A percentile compares a stretch with the other conserved stretches of the same genome.
Evolutionary conservation across 2,329 filamentous ascomycete genomes (phyloP).

Genomic region (Cladosporium sphaerospermum): DNA sequence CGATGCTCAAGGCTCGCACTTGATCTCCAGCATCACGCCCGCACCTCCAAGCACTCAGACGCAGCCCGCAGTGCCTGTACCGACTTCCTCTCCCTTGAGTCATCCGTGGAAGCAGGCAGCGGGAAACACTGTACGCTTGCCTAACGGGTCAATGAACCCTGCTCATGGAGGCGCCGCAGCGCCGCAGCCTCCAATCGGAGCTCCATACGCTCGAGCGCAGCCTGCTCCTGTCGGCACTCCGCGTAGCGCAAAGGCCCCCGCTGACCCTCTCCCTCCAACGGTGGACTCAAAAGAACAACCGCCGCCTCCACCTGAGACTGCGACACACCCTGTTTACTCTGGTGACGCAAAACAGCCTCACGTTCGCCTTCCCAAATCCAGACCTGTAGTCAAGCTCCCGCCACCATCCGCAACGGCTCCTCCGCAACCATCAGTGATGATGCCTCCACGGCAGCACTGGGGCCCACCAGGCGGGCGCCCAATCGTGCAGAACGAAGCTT

Average conservation of each 20-base stretch:
- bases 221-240: constrained; percentile 15
- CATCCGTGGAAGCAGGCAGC: constrained; percentile 15
- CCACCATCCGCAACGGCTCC: constrained; percentile 44
- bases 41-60: constrained; percentile 30
- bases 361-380: constrained; percentile 62
- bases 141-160: constrained; percentile 26
- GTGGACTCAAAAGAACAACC: constrained; percentile 24
- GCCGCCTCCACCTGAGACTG: constrained; percentile 65
- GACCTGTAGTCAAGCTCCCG: constrained; percentile 76
- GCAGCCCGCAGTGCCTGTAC: constrained; percentile 25
- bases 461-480: constrained; percentile 30
- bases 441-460: constrained; percentile 32
- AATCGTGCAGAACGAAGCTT: constrained; percentile 47
- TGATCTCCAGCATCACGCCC: constrained; percentile 21
- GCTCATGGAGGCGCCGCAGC: constrained; percentile 22
- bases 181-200: constrained; percentile 25
- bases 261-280: constrained; percentile 20
- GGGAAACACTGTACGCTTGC: constrained; percentile 30
- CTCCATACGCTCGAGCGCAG: constrained; percentile 15
- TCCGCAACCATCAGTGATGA: constrained; percentile 33
- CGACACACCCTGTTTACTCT: constrained; percentile 66
- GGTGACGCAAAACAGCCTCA: constrained; percentile 60
- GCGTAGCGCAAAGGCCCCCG: constrained; percentile 17
- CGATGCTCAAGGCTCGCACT: constrained; percentile 23
- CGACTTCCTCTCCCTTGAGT: constrained; percentile 19